Evolutionary conservation across 768 basidiomycete species (phyloP), one percentile per base, ranked within the genome.

Genomic region (Scleroderma citrinum): DNA sequence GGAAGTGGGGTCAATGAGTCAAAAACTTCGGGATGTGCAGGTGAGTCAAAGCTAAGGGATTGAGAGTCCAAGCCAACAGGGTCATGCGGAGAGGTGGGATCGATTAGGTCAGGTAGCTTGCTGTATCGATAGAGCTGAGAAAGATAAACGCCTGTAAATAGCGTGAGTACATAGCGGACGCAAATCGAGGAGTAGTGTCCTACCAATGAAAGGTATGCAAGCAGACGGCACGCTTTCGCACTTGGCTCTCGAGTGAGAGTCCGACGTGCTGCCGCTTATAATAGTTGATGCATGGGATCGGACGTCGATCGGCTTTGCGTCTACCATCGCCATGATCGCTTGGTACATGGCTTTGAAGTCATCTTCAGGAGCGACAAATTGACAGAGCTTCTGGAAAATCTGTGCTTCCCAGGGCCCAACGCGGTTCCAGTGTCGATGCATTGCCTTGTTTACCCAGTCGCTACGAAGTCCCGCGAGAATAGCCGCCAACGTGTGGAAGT

Each of bases 151-250:
- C 88, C 89, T 88, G 51, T 17, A 48, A 48, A 59, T 24, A n/a
- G n/a, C n/a, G n/a, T 17, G 47, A 32, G 47, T 13, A 20, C 54
- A 31, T 20, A 52, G 23, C 16, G 16, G n/a, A 49, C 8, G 14
- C 37, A 45, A 26, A 2, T 21, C 47, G 17, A 30, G 39, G 5
- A 17, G 26, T 48, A 43, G 41, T 5, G n/a, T 29, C 77, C 19
- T 57, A 87, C 88, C 87, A 38, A 92, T 81, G 69, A 91, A 90
- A 7, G 89, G 89, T n/a, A 91, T 76, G 57, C 89, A 90, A 6
- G 78, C 74, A 8, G 79, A 66, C 7, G 78, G 75, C 23, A 69
- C 66, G 52, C 69, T 76, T 16, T 74, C 75, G 5, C 56, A 71
- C 64, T 59, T 69, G 56, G 50, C 65, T 52, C 68, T 68, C 6